Evolutionary conservation across 2,329 filamentous ascomycete species (phyloP).

Genomic region (Colletotrichum kahawae): DNA sequence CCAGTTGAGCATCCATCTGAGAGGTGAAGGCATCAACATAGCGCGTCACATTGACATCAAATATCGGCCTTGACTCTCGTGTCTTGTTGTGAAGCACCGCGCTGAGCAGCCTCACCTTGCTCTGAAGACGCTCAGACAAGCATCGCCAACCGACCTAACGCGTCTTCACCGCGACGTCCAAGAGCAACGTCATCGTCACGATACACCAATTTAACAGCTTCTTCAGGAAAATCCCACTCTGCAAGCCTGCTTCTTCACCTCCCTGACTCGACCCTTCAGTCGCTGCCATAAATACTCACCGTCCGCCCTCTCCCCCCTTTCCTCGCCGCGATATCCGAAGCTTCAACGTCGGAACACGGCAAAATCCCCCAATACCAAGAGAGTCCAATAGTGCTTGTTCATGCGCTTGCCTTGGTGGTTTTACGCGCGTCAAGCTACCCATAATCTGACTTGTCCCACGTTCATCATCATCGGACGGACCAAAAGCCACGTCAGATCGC

Average conservation of each 20-base stretch:
- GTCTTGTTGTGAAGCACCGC: neutral
- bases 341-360: neutral
- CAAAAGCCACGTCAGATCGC: slow-evolving; percentile 1
- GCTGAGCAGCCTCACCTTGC: neutral
- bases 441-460: neutral
- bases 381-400: neutral
- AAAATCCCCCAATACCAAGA: neutral
- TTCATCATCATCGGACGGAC: neutral
- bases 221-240: neutral
- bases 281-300: neutral
- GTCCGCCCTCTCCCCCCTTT: neutral
- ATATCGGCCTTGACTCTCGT: accelerated
- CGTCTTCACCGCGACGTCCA: neutral
- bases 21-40: neutral
- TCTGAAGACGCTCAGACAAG: neutral
- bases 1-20: neutral
- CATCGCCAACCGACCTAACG: neutral
- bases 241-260: neutral
- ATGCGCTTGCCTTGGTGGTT: neutral
- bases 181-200: neutral
- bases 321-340: neutral
- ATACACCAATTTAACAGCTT: neutral
- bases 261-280: neutral
- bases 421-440: neutral
- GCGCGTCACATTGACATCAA: neutral